Conservation (phyloP, 192 early-diverging fungal species). For the Spinellus fusiger region DNA sequence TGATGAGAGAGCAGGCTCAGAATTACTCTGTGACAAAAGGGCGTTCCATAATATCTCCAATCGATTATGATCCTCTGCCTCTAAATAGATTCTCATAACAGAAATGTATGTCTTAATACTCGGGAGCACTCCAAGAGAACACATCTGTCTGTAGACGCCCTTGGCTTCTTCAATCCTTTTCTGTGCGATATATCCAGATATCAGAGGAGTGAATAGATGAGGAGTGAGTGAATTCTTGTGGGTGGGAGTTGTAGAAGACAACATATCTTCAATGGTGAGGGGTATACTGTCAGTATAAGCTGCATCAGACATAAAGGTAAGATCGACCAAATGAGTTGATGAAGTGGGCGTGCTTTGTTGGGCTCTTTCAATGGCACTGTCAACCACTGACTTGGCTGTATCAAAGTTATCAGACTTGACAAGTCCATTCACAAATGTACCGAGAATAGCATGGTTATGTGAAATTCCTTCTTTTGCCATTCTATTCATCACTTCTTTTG, state of each 20-base stretch:
- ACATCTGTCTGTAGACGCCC: conserved; percentile 37
- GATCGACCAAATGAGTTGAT: neutral
- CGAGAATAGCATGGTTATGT: conserved; percentile 39
- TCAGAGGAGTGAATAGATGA: conserved; percentile 40
- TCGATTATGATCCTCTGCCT: conserved; percentile 33
- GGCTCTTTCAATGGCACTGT: neutral
- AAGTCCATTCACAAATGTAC: conserved; percentile 38
- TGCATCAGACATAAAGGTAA: neutral
- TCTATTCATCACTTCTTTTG: conserved; percentile 32
- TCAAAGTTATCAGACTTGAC: conserved; percentile 26
- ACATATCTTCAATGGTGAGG: neutral
- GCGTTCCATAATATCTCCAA: conserved; percentile 43
- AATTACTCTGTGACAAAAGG: conserved; percentile 3
- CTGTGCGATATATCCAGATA: conserved; percentile 34
- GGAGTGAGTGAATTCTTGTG: conserved; percentile 9
- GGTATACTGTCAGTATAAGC: too few relatives aligned
- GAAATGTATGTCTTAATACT: conserved; percentile 34
- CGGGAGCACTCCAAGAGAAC: conserved; percentile 22
- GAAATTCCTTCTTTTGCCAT: conserved; percentile 35
- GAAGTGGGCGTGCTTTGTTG: neutral
- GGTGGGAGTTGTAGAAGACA: neutral
- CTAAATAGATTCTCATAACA: conserved; percentile 41
- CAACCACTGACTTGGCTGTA: conserved; percentile 15
- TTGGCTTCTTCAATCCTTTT: conserved; percentile 23
- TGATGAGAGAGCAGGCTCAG: neutral